Percentiles rank a stretch among this genome's conserved stretches.
phyloP scores from a whole-genome alignment of 2,329 filamentous ascomycete genomes.

The Emmonsiellopsis sp. region DNA sequence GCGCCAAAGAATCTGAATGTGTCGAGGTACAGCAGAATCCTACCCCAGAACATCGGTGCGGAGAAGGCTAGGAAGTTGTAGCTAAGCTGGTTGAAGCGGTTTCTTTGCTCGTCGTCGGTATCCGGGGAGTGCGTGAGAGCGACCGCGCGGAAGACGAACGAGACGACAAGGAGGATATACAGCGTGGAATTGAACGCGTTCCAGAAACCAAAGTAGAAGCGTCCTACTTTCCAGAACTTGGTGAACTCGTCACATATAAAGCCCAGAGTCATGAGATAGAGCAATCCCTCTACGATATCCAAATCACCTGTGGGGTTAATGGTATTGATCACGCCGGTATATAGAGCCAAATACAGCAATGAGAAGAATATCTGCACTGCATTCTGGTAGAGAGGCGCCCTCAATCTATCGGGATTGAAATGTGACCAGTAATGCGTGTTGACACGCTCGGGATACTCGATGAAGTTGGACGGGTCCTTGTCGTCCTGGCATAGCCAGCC shows the following conservation, averaged over 20 bases:
- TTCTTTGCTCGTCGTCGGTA: conserved; percentile 42
- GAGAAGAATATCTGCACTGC: conserved; percentile 77
- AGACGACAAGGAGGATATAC: conserved; percentile 69
- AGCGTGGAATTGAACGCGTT: conserved; percentile 85
- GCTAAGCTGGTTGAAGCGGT: conserved; percentile 65
- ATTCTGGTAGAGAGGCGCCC: conserved; percentile 88
- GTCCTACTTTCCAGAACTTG: conserved; percentile 91
- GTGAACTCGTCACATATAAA: conserved; percentile 80
- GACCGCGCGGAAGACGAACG: conserved; percentile 69
- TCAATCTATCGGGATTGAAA: conserved; percentile 89
- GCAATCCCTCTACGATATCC: conserved; percentile 69
- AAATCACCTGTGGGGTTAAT: conserved; percentile 79
- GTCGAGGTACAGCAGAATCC: conserved; percentile 85
- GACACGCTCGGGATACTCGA: conserved; percentile 76
- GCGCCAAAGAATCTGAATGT: conserved; percentile 92
- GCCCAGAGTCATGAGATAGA: conserved; percentile 86
- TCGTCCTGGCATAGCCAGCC: conserved; percentile 98
- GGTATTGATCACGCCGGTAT: conserved; percentile 87
- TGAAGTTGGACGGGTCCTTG: conserved; percentile 77
- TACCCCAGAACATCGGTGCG: conserved; percentile 94
- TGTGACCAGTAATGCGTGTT: conserved; percentile 71
- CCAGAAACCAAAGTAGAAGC: conserved; percentile 91
- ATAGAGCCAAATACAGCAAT: conserved; percentile 71
- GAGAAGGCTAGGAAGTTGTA: conserved; percentile 93
- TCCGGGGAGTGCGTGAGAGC: conserved; percentile 56